Base-by-base conservation (phyloP, 1,284 basidiomycete genomes). In the Cystobasidium sp. region DNA sequence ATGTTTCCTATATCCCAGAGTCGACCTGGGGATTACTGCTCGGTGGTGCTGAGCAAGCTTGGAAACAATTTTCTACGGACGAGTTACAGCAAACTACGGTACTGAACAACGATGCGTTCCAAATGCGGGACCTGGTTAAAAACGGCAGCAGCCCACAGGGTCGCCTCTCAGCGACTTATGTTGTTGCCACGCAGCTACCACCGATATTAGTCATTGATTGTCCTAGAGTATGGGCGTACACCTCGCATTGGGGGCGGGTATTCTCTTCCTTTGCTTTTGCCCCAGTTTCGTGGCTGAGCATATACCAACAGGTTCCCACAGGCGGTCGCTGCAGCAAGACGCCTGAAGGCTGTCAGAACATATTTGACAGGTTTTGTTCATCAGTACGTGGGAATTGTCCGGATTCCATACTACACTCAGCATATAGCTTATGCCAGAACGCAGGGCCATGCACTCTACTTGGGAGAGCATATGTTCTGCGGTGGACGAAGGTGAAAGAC, bases 1-100 rank as follows among this genome's bases (percentile, higher is more conserved):
- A 93, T 80, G 89, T 88, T 49, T 91, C 90, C 4, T 81, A 85
- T 78, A 90, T 93, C 69, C 90, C 91, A 1, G 86, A 89, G 10
- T 85, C 87, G 39, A 85, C 87, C 51, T 91, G 90, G 89, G 75
- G 81, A 16, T 41, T 66, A 3, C 47, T 77, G 24, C 61, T 69
- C 6, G 37, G 24, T 6, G 10, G 18, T 12, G 14, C 63, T 16
- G 20, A 22, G 22, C 46, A 37, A 53, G 37, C 14, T n/a, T 24
- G 55, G 52, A 58, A 66, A 80, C 78, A 31, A 2, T 31, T 31
- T 5, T 1, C 2, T 5, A 31, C 31, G 31, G 31, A 31, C 31
- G 31, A 31, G 2, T 31, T 31, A 31, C 31, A 31, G 31, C 31
- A 31, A 31, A 31, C 31, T 5, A 1, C 5, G 31, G 31, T 5